Percentiles rank a stretch among this genome's conserved stretches.
Evolutionary conservation across 116 monocot species (phyloP).

Genomic region (Thalassia testudinum): DNA sequence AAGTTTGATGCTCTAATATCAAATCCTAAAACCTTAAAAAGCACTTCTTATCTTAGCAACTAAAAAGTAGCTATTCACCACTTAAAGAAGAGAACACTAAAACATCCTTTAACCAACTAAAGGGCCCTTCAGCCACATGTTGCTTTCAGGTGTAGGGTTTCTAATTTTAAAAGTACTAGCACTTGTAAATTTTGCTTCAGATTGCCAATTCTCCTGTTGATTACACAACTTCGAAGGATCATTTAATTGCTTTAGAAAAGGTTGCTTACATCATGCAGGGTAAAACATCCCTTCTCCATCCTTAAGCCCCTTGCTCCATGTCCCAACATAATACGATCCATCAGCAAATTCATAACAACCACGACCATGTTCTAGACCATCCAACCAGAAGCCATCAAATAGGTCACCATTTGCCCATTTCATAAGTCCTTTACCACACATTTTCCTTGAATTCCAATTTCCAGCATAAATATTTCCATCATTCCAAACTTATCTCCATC

Average conservation of each 20-base stretch:
- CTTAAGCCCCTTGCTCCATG: conserved; percentile 85
- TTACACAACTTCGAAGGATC: conserved; percentile 12
- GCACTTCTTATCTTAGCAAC: no score
- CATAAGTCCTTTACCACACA: conserved; percentile 80
- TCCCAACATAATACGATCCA: conserved; percentile 67
- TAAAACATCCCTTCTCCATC: conserved; percentile 71
- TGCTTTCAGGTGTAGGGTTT: conserved; percentile 10
- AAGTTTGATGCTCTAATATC: no score
- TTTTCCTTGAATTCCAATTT: conserved; percentile 74
- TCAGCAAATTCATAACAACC: conserved; percentile 62
- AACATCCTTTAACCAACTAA: conserved; percentile 12
- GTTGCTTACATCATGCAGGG: conserved; percentile 41
- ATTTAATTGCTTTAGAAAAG: conserved; percentile 13
- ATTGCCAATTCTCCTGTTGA: conserved; percentile 3
- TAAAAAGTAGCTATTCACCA: no score
- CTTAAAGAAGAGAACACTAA: no score
- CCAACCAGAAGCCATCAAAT: conserved; percentile 67
- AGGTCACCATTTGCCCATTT: conserved; percentile 72
- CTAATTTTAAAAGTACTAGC: conserved; percentile 7
- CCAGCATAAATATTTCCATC: conserved; percentile 65
- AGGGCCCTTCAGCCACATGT: conserved; percentile 13
- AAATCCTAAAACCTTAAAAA: no score
- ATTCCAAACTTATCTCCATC: conserved; percentile 62
- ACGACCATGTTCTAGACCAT: conserved; percentile 64
- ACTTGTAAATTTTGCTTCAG: conserved; percentile 9